Base-by-base conservation (phyloP, 1,284 basidiomycete species). In the Xerocomus minutiporus region DNA sequence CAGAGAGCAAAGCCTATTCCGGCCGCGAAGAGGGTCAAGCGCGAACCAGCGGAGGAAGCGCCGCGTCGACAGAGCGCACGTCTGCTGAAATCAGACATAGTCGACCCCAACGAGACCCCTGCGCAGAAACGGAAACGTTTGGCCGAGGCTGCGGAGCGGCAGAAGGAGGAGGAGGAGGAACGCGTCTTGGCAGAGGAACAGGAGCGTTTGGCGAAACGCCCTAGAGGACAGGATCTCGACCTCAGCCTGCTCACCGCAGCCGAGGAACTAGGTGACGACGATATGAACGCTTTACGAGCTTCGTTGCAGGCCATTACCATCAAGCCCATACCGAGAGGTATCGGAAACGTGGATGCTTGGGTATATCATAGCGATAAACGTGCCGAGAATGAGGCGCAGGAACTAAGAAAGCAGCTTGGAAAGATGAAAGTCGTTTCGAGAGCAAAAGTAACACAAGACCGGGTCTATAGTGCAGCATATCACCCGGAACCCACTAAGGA, bases 401-500 rank as follows among this genome's bases (percentile, higher is more conserved):
- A 78, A 38, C 65, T 91, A 49, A 76, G 75, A 58, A 69, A 80
- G 57, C 77, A 71, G 55, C 68, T 90, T 6, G 65, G 75, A 54
- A 70, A 71, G 23, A 61, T 91, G 63, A 82, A 79, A 53, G 73
- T 90, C 13, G 75, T 86, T 2, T 79, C 86, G 38, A 75, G 86
- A 51, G 88, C 88, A 9, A 91, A 90, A 66, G 88, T 91, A 12
- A 88, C 84, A 1, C 73, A 81, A 57, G 78, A 86, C 55, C 72
- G 88, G 26, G 64, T 91, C 1, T 91, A 91, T 57, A 84, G 83
- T 57, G 81, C 84, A 23, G 81, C 80, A 15, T 91, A 86, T 65
- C 88, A 91, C 64, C 86, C 88, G 2, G 88, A 91, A 58, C 73
- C 76, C n/a, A 81, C 83, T 8, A 91, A 90, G 61, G 88, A 91